Conservation (phyloP, 441 rosid species). For the Arabidopsis lyrata region DNA sequence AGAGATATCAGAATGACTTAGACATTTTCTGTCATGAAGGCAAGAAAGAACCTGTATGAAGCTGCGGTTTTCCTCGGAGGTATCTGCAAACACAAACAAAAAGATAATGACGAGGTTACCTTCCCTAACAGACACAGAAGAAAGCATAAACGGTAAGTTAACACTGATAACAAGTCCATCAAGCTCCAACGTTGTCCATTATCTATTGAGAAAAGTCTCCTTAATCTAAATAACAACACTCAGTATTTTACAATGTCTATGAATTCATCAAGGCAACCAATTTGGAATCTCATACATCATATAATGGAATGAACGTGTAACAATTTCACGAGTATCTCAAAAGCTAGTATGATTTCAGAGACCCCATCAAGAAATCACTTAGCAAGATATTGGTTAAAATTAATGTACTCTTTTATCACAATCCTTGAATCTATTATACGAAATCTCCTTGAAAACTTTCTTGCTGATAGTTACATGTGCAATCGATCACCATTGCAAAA, state of each 20-base stretch:
- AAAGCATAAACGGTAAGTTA: neutral
- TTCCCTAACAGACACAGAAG: neutral
- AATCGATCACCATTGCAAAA: neutral
- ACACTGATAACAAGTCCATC: neutral
- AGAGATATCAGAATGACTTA: neutral
- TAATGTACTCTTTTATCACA: neutral
- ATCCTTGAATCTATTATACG: neutral
- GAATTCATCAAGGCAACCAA: constrained; percentile 12
- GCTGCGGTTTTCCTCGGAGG: constrained; percentile 97
- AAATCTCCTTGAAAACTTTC: neutral
- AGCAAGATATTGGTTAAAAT: neutral
- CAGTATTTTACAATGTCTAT: neutral
- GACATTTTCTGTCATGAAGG: neutral
- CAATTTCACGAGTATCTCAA: neutral
- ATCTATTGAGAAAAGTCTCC: neutral
- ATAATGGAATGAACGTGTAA: neutral
- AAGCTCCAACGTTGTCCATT: neutral
- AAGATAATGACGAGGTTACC: constrained; percentile 5
- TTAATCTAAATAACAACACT: neutral
- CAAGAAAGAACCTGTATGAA: constrained; percentile 80
- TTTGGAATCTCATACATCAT: neutral
- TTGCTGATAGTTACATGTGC: neutral
- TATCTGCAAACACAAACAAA: constrained; percentile 71
- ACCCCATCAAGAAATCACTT: constrained; percentile 1
- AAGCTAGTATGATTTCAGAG: neutral